These are phyloP conservation scores for Myxozyma udenii DNA, from an alignment of 805 yeast species.

Conservation along the genomic window DNA sequence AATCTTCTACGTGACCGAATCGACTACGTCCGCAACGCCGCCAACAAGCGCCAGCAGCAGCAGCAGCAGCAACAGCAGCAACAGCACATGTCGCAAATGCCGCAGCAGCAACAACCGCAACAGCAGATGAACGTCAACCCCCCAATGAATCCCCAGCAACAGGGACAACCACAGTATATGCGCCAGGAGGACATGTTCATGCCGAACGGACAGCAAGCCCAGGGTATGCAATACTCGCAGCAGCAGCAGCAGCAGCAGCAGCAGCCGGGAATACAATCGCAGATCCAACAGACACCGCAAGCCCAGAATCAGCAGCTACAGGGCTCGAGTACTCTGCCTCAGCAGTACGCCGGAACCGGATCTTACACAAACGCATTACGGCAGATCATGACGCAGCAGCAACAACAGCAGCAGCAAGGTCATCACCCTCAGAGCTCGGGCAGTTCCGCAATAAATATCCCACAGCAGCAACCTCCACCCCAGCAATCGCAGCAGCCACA, in stretches of 20 bases:
- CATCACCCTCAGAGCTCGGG: slow-evolving; percentile 6
- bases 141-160: not conserved
- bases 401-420: slow-evolving; percentile 14
- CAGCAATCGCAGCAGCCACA: slow-evolving; percentile 9
- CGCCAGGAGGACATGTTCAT: not conserved
- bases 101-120: slow-evolving; percentile 14
- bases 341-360: slow-evolving; percentile 10
- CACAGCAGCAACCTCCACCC: slow-evolving; percentile 10
- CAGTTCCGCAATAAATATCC: not conserved
- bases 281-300: slow-evolving; percentile 4
- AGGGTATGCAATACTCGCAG: slow-evolving; percentile 3
- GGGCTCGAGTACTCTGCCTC: not conserved
- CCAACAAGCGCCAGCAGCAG: slow-evolving; percentile 5
- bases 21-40: slow-evolving; percentile 25
- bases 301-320: slow-evolving; percentile 12
- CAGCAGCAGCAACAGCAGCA: slow-evolving; percentile 15
- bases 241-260: slow-evolving; percentile 15
- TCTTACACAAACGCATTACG: slow-evolving; percentile 22
- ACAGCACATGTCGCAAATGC: slow-evolving; percentile 11
- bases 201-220: not conserved
- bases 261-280: slow-evolving; percentile 1
- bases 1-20: slow-evolving; percentile 14
- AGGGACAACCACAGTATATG: too few relatives aligned
- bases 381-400: slow-evolving; percentile 24
- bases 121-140: slow-evolving; percentile 1